Evolutionary conservation across 495 filamentous ascomycete species (phyloP), one percentile per base, ranked within the genome.

Genomic region (Beverwykella pulmonaria): DNA sequence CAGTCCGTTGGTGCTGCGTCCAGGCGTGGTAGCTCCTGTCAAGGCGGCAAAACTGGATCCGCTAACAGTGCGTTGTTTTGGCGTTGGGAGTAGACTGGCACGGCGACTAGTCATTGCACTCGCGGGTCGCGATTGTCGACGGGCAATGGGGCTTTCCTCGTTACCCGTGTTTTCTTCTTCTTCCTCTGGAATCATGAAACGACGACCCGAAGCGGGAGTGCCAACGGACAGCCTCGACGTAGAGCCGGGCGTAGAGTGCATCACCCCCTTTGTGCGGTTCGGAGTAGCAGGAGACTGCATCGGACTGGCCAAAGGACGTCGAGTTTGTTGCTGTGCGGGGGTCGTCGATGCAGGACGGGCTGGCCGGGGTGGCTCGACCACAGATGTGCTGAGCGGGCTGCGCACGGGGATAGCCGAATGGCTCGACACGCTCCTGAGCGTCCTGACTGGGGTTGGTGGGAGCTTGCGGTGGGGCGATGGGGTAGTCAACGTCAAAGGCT

Each of bases 401-500:
- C 65, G 70, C 3, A 70, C 61, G 20, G 70, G 67, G 44, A 74
- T 68, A 29, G 70, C 59, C 25, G 72, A 71, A 32, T 68, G 59
- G 23, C 67, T 64, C 17, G 59, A 73, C 14, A 65, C 63, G 20
- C 66, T 68, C 47, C 72, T 52, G 17, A 69, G 63, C 1, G 59
- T 52, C 47, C 65, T 59, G 7, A 49, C 17, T 22, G 63, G 46
- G 1, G 50, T 49, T 32, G 60, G 36, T 23, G 12, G 22, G 17
- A 23, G 34, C 36, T 63, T 67, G n/a, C 65, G 39, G 71, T 88
- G 83, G 14, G 87, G 82, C 63, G 83, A 85, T 9, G 88, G 84
- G 1, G 86, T 88, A 14, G 86, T 86, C 27, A 85, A 75, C 29
- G 81, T 80, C 3, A 87, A 76, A 3, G 90, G 84, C 73, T 87